Conservation (phyloP, 1,284 basidiomycete genomes). For the Cystobasidium sp. region DNA sequence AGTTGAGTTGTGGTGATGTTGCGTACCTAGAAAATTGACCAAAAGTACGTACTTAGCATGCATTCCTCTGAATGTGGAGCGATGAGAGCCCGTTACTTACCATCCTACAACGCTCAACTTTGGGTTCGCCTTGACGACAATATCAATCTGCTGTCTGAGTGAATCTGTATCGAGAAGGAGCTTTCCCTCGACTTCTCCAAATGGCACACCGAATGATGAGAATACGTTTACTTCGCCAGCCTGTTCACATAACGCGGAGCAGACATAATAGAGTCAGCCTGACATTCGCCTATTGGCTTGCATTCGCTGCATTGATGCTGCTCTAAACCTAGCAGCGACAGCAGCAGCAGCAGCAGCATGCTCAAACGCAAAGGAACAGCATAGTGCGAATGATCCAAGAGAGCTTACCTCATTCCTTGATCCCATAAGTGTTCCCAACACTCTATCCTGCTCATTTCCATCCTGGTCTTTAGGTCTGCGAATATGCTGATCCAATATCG, state of each 20-base stretch:
- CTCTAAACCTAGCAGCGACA: constrained; percentile 32
- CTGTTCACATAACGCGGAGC: constrained; percentile 52
- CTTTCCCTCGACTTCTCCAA: constrained; percentile 77
- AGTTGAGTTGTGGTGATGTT: constrained; percentile 85
- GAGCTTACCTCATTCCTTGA: constrained; percentile 66
- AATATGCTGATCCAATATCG: constrained; percentile 96
- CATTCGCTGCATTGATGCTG: neutral
- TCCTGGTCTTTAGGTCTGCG: constrained; percentile 68
- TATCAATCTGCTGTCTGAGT: constrained; percentile 34
- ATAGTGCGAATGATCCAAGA: neutral
- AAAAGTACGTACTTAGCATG: neutral
- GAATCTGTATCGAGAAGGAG: constrained; percentile 41
- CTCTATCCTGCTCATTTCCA: constrained; percentile 77
- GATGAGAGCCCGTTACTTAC: constrained; percentile 14
- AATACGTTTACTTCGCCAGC: constrained; percentile 71
- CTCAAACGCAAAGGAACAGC: too few relatives aligned
- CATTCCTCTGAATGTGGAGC: neutral
- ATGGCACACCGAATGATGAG: constrained; percentile 83
- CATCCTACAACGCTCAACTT: constrained; percentile 37
- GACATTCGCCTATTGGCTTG: neutral
- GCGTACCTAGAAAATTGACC: constrained; percentile 69
- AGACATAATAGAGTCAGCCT: constrained; percentile 3
- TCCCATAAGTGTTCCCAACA: constrained; percentile 95
- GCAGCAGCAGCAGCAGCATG: neutral
- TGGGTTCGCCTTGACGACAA: constrained; percentile 40